phyloP scores from a whole-genome alignment of 768 basidiomycete species.

The Russula compacta region DNA sequence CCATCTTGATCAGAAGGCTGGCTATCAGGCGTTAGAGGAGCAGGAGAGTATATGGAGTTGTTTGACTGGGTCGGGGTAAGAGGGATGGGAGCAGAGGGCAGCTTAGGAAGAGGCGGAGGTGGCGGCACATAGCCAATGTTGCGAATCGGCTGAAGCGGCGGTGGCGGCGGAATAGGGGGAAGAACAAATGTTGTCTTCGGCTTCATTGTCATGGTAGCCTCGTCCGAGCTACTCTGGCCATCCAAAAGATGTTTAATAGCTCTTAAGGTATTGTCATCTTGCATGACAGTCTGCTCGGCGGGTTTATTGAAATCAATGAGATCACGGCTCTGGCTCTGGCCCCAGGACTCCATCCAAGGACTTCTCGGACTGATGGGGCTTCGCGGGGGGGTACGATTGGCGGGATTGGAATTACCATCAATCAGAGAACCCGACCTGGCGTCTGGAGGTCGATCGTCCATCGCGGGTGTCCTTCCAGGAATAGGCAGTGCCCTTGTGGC shows the following conservation, averaged over 20 bases:
- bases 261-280: conserved; percentile 14
- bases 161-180: conserved; percentile 17
- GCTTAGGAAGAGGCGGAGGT: conserved; percentile 16
- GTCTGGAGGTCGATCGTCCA: conserved; percentile 16
- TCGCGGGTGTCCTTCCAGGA: conserved; percentile 11
- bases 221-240: conserved; percentile 11
- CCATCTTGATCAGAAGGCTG: conserved; percentile 32
- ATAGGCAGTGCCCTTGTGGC: conserved; percentile 13
- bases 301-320: conserved; percentile 18
- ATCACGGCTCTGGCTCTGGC: conserved; percentile 5
- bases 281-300: conserved; percentile 15
- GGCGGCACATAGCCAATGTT: conserved; percentile 18
- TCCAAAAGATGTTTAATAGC: conserved; percentile 16
- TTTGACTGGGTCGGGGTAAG: not conserved
- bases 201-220: conserved; percentile 13
- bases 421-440: conserved; percentile 2
- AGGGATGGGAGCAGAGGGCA: conserved; percentile 8
- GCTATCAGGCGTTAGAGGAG: conserved; percentile 13
- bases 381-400: conserved; percentile 38
- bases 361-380: conserved; percentile 52
- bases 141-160: conserved; percentile 10
- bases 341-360: conserved; percentile 30
- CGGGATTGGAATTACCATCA: not conserved
- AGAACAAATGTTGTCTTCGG: conserved; percentile 10
- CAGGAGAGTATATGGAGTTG: conserved; percentile 2